Percentiles rank a stretch among this genome's conserved stretches.
Evolutionary conservation across 768 basidiomycete species (phyloP).

Genomic region (Sarcodon aspratus): DNA sequence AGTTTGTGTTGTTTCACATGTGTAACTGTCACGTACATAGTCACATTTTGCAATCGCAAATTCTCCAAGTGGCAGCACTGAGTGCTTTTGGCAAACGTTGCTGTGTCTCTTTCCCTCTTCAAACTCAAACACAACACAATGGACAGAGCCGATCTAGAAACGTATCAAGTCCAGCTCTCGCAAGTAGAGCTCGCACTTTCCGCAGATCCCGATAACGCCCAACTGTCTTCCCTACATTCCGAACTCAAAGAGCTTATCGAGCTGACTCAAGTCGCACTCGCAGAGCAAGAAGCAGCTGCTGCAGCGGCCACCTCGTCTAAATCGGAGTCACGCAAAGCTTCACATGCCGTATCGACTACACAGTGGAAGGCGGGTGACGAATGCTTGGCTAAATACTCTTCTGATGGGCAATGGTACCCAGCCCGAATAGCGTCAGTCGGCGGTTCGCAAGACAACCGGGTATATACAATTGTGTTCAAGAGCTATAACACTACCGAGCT

Average conservation of each 20-base stretch:
- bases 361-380: conserved; percentile 79
- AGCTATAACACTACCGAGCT: conserved; percentile 88
- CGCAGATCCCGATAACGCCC: conserved; percentile 62
- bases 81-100: no score
- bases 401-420: conserved; percentile 79
- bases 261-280: conserved; percentile 62
- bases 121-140: conserved; percentile 11
- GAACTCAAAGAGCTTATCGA: conserved; percentile 79
- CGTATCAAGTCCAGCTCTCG: conserved; percentile 82
- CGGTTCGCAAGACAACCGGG: conserved; percentile 70
- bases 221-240: conserved; percentile 59
- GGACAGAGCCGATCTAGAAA: conserved; percentile 73
- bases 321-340: conserved; percentile 37
- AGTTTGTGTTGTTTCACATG: no score
- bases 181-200: conserved; percentile 77
- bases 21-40: no score
- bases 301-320: conserved; percentile 48
- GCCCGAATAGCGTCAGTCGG: conserved; percentile 80
- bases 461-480: conserved; percentile 86
- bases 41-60: no score
- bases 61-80: no score
- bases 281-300: conserved; percentile 53
- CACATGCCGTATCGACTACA: conserved; percentile 33
- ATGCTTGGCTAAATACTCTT: conserved; percentile 76
- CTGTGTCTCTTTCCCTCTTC: neutral